phyloP scores from a whole-genome alignment of 768 basidiomycete species.

The Podaxis sp. region DNA sequence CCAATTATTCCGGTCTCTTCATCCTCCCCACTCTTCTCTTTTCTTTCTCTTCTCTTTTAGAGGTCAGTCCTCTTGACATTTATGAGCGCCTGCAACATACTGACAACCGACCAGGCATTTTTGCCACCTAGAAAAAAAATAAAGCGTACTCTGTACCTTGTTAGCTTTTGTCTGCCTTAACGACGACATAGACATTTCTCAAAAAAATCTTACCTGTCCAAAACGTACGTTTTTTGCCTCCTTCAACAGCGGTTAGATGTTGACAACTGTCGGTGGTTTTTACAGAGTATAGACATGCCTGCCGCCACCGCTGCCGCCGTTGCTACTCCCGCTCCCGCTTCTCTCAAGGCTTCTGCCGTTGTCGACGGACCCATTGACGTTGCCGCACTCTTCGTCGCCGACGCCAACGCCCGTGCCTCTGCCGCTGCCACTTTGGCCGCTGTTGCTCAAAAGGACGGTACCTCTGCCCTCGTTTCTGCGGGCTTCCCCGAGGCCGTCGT shows the following conservation, averaged over 20 bases:
- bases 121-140: conserved; percentile 45
- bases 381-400: conserved; percentile 76
- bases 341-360: conserved; percentile 61
- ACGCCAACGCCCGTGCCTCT: conserved; percentile 78
- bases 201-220: conserved; percentile 31
- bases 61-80: conserved; percentile 29
- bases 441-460: conserved; percentile 82
- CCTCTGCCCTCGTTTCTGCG: conserved; percentile 66
- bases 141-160: conserved; percentile 70
- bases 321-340: conserved; percentile 61
- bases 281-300: conserved; percentile 61
- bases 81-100: conserved; percentile 6
- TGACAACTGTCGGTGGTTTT: not conserved
- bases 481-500: conserved; percentile 72
- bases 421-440: conserved; percentile 71
- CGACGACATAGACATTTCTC: conserved; percentile 39
- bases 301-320: conserved; percentile 68
- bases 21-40: conserved; percentile 35
- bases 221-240: conserved; percentile 37
- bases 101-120: conserved; percentile 30
- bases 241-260: not conserved
- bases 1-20: conserved; percentile 30
- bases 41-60: conserved; percentile 37
- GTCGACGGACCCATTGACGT: conserved; percentile 69
- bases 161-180: conserved; percentile 48